Base-by-base conservation (phyloP, 495 filamentous ascomycete species). In the Penicillium lagena region DNA sequence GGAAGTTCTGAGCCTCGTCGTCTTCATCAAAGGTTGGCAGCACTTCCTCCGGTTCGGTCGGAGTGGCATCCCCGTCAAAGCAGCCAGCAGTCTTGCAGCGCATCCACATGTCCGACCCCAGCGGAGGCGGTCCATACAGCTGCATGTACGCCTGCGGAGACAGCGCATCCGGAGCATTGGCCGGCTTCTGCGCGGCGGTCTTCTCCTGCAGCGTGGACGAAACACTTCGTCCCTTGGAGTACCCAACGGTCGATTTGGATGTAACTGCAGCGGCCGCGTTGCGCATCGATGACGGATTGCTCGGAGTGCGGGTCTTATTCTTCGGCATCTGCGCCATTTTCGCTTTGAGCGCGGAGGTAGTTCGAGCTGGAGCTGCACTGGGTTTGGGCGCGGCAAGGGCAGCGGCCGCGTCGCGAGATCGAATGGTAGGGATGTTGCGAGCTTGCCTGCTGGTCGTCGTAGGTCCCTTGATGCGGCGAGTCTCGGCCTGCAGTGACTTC, bases 211-310 rank as follows among this genome's bases (percentile, higher is more conserved):
- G 46, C 5, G 55, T 66, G 9, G 70, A 66, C 7, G 83, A 83
- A 11, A 82, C 75, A 12, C 72, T 73, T 12, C 89, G 76, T 27
- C 90, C 88, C 56, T 84, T 87, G 40, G 79, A 81, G 58, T 90
- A 91, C 7, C 89, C 89, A 27, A 96, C 64, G 0, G 90, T 95
- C 37, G 78, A 85, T 41, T 79, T 77, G 10, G 89, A 90, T 9
- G 74, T 77, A n/a, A 67, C 73, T 7, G 70, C 73, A 13, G 86
- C 84, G 7, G 82, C 80, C 4, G 78, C 66, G 51, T 79, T 66
- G 41, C 78, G 73, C 71, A 80, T 72, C 10, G 64, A 62, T 9
- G 79, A 83, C 3, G 64, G 68, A 38, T 75, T 75, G 43, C 64
- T 73, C 13, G 66, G 59, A 11, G 38, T 40, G 10, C 60, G 54